These are phyloP conservation scores for Phytopythium aichiense DNA, from an alignment of 352 stramenopile genomes.

Conservation along the genomic window DNA sequence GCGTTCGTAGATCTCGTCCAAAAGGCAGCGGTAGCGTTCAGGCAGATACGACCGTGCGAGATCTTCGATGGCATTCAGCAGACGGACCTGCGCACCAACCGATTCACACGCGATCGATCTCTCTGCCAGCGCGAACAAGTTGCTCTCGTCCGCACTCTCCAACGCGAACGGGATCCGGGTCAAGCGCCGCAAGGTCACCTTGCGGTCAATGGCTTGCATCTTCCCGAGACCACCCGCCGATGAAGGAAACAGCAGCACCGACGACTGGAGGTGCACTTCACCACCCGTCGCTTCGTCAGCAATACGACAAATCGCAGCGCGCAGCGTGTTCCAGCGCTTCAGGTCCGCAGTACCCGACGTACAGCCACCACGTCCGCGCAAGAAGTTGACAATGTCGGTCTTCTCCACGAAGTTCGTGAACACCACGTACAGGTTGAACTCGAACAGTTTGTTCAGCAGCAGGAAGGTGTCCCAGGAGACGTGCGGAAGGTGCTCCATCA, in stretches of 20 bases:
- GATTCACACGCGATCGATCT: constrained; percentile 61
- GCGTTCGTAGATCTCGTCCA: constrained; percentile 65
- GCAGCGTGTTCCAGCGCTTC: constrained; percentile 36
- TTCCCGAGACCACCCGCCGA: constrained; percentile 3
- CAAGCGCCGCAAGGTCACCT: constrained; percentile 51
- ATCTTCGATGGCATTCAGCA: constrained; percentile 67
- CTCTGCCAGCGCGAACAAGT: constrained; percentile 60
- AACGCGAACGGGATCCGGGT: constrained; percentile 38
- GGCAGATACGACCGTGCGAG: constrained; percentile 61
- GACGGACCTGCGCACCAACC: constrained; percentile 46
- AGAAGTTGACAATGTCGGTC: constrained; percentile 43
- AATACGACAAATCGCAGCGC: constrained; percentile 45
- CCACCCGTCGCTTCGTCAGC: constrained; percentile 41
- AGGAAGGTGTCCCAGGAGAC: constrained; percentile 67
- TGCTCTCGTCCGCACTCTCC: constrained; percentile 45
- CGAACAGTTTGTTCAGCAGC: constrained; percentile 70
- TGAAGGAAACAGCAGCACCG: constrained; percentile 20
- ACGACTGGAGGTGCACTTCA: constrained; percentile 46
- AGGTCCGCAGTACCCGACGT: constrained; percentile 16
- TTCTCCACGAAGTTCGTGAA: constrained; percentile 61
- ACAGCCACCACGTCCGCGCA: constrained; percentile 29
- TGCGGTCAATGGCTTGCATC: constrained; percentile 9
- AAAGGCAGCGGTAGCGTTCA: constrained; percentile 56
- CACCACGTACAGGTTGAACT: constrained; percentile 76
- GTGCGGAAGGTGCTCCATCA: constrained; percentile 80